Evolutionary conservation across 495 filamentous ascomycete species (phyloP).

Genomic region (Penicillium macrosclerotiorum): DNA sequence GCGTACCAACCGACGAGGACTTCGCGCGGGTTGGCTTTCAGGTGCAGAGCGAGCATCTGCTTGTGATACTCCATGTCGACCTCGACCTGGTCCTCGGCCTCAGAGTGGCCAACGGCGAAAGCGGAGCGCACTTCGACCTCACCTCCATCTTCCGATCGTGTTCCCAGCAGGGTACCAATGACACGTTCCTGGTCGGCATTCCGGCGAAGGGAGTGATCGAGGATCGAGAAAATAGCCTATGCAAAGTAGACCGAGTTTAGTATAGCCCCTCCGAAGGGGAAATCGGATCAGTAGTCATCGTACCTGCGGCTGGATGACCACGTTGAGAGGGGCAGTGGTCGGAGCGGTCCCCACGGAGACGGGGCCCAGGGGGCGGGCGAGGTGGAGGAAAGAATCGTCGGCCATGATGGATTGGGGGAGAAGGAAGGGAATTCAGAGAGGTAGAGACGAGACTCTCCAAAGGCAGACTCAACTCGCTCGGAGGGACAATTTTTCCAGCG

Average conservation of each 20-base stretch:
- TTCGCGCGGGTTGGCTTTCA: slow-evolving; percentile 91
- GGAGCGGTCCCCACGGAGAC: slow-evolving; percentile 72
- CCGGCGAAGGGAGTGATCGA: slow-evolving; percentile 92
- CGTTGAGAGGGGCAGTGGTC: slow-evolving; percentile 83
- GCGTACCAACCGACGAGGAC: slow-evolving; percentile 98
- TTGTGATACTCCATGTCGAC: slow-evolving; percentile 99
- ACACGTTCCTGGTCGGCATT: slow-evolving; percentile 89
- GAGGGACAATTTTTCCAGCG: slow-evolving; percentile 32
- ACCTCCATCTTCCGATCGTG: slow-evolving; percentile 89
- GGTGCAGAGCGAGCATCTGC: slow-evolving; percentile 91
- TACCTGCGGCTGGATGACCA: slow-evolving; percentile 95
- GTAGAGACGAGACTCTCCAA: slow-evolving; percentile 13
- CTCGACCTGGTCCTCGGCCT: slow-evolving; percentile 97
- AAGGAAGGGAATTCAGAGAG: slow-evolving; percentile 2
- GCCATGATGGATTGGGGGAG: slow-evolving; percentile 63
- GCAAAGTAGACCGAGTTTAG: neutral
- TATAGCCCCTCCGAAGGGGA: neutral
- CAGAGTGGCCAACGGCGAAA: slow-evolving; percentile 97
- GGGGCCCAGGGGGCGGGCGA: slow-evolving; percentile 86
- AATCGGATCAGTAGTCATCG: slow-evolving; percentile 19
- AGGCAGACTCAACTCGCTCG: slow-evolving; percentile 19
- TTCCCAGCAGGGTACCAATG: slow-evolving; percentile 91
- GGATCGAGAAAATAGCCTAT: slow-evolving; percentile 91
- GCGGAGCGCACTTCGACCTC: slow-evolving; percentile 93
- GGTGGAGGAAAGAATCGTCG: slow-evolving; percentile 86